Evolutionary conservation across 2,329 filamentous ascomycete genomes (phyloP).

Genomic region (Diaporthe citrichinensis): DNA sequence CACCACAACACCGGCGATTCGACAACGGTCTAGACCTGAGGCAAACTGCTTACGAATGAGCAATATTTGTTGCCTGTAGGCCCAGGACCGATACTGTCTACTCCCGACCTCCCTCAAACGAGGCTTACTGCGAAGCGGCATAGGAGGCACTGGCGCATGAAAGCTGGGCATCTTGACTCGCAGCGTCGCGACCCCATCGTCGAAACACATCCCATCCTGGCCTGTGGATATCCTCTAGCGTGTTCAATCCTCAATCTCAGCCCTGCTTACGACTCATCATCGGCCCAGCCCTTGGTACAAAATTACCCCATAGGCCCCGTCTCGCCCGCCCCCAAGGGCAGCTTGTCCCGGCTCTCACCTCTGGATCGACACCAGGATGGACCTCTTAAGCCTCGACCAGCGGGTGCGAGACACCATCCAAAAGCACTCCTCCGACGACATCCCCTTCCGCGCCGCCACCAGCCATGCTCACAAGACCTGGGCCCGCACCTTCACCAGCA

Average conservation of each 20-base stretch:
- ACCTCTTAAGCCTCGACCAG: constrained; percentile 39
- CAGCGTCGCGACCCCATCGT: constrained; percentile 28
- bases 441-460: constrained; percentile 83
- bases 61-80: not conserved
- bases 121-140: constrained; percentile 9
- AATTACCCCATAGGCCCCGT: constrained; percentile 1
- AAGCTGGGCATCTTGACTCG: constrained; percentile 36
- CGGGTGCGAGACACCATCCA: constrained; percentile 39
- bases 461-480: constrained; percentile 90
- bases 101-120: constrained; percentile 26
- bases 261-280: constrained; percentile 6
- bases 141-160: constrained; percentile 1
- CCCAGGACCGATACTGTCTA: not conserved
- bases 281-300: not conserved
- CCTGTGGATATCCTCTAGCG: constrained; percentile 25
- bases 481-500: constrained; percentile 92
- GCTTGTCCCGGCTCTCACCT: not conserved
- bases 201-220: constrained; percentile 37
- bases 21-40: constrained; percentile 10
- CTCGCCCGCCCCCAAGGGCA: not conserved
- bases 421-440: constrained; percentile 47
- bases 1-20: not conserved
- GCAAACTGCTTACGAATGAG: not conserved
- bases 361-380: constrained; percentile 31
- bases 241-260: constrained; percentile 12